Conservation (phyloP, 768 basidiomycete genomes). For the Boletus subparvulus region DNA sequence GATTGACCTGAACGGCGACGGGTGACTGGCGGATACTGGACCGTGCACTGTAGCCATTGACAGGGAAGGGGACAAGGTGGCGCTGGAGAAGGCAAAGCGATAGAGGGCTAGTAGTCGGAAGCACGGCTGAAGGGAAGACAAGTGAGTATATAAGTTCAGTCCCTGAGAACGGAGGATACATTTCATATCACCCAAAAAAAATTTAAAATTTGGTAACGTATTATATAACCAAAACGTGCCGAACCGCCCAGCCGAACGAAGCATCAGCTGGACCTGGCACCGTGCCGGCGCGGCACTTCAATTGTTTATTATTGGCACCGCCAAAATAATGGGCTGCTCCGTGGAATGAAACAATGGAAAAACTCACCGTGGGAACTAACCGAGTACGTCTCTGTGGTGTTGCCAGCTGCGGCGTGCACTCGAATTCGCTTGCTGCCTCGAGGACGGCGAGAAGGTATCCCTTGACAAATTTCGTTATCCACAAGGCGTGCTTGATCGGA, state of each 20-base stretch:
- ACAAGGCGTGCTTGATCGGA: conserved; percentile 22
- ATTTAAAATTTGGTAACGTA: conserved; percentile 1
- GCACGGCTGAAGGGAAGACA: conserved; percentile 6
- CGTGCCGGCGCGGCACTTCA: conserved; percentile 26
- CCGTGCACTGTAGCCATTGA: conserved; percentile 36
- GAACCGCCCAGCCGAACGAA: conserved; percentile 24
- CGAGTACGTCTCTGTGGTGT: conserved; percentile 13
- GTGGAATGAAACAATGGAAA: conserved; percentile 32
- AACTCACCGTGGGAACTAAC: conserved; percentile 32
- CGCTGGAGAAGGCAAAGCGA: conserved; percentile 8
- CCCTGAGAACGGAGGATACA: conserved; percentile 18
- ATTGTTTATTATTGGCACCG: conserved; percentile 31
- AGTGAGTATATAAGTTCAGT: conserved; percentile 26
- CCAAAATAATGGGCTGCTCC: conserved; percentile 20
- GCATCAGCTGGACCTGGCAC: conserved; percentile 19
- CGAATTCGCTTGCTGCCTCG: conserved; percentile 35
- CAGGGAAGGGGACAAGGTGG: conserved; percentile 14
- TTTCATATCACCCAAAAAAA: conserved; percentile 12
- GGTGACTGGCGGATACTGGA: conserved; percentile 27
- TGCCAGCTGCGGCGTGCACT: conserved; percentile 12
- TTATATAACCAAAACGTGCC: conserved; percentile 29
- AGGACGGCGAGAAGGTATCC: conserved; percentile 29
- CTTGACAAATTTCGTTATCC: conserved; percentile 27
- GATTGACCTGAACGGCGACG: conserved; percentile 27
- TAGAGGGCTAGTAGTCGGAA: conserved; percentile 18